Conservation (phyloP, 352 stramenopile species). For the Phytopythium sindhum region DNA sequence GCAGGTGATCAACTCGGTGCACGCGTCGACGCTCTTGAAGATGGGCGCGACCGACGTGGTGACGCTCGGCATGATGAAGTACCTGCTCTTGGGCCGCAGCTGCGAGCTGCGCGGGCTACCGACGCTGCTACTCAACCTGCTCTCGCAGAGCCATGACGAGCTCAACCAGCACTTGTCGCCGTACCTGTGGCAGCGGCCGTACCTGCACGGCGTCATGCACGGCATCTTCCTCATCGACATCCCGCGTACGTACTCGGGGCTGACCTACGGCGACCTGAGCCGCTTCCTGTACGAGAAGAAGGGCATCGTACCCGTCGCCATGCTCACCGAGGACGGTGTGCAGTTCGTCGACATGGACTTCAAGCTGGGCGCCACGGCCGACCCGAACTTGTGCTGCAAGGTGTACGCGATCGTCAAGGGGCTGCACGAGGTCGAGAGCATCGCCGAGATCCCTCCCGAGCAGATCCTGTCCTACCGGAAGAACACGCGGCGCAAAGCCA, state of each 20-base stretch:
- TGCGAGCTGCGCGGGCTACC: slow-evolving; percentile 64
- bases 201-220: slow-evolving; percentile 68
- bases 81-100: slow-evolving; percentile 62
- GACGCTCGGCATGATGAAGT: slow-evolving; percentile 67
- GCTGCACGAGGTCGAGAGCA: slow-evolving; percentile 45
- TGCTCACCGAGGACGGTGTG: slow-evolving; percentile 63
- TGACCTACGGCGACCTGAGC: slow-evolving; percentile 79
- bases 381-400: slow-evolving; percentile 79
- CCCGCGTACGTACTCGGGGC: slow-evolving; percentile 67
- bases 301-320: slow-evolving; percentile 56
- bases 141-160: slow-evolving; percentile 51
- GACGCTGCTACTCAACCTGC: slow-evolving; percentile 65
- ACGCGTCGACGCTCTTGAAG: slow-evolving; percentile 62
- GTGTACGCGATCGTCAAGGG: slow-evolving; percentile 71
- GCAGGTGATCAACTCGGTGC: slow-evolving; percentile 68
- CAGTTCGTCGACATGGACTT: slow-evolving; percentile 77
- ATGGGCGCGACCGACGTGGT: slow-evolving; percentile 76
- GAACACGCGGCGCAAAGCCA: slow-evolving; percentile 57
- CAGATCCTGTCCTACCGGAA: slow-evolving; percentile 78
- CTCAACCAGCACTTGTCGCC: slow-evolving; percentile 48
- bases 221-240: slow-evolving; percentile 77
- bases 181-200: slow-evolving; percentile 62
- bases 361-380: slow-evolving; percentile 66
- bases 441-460: slow-evolving; percentile 62
- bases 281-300: slow-evolving; percentile 78